Conservation (phyloP, 345 rosid genomes). For the Combretum micranthum region DNA sequence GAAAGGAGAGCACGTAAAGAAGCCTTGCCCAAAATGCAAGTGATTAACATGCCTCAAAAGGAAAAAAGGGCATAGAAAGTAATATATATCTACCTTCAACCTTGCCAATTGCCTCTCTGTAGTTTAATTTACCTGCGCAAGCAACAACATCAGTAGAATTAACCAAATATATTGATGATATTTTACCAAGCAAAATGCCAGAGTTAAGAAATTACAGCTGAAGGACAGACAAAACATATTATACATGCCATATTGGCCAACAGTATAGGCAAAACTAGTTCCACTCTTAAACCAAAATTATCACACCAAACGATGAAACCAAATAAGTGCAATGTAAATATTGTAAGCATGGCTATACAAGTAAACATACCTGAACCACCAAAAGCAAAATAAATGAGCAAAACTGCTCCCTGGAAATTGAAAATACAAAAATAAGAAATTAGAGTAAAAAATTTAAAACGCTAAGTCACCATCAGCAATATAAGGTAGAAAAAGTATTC, state of each 20-base stretch:
- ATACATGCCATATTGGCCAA: too few relatives aligned
- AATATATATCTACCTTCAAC: conserved; percentile 40
- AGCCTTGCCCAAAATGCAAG: not conserved
- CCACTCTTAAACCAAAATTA: not conserved
- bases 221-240: too few relatives aligned
- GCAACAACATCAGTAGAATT: not conserved
- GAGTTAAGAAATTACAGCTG: too few relatives aligned
- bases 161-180: too few relatives aligned
- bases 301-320: not conserved
- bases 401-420: conserved; percentile 60
- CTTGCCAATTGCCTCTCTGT: conserved; percentile 32
- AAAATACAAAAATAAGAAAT: not conserved
- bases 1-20: not conserved
- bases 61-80: conserved; percentile 6
- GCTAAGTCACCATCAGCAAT: not conserved
- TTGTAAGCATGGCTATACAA: not conserved
- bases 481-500: not conserved
- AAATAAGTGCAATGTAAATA: not conserved
- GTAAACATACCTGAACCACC: conserved; percentile 62
- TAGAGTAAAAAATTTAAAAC: not conserved
- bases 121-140: conserved; percentile 12
- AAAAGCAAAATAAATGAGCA: conserved; percentile 64
- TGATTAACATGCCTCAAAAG: not conserved
- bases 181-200: too few relatives aligned
- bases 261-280: too few relatives aligned